Evolutionary conservation across 1,284 basidiomycete species (phyloP).

Genomic region (Cutaneotrichosporon sp.): DNA sequence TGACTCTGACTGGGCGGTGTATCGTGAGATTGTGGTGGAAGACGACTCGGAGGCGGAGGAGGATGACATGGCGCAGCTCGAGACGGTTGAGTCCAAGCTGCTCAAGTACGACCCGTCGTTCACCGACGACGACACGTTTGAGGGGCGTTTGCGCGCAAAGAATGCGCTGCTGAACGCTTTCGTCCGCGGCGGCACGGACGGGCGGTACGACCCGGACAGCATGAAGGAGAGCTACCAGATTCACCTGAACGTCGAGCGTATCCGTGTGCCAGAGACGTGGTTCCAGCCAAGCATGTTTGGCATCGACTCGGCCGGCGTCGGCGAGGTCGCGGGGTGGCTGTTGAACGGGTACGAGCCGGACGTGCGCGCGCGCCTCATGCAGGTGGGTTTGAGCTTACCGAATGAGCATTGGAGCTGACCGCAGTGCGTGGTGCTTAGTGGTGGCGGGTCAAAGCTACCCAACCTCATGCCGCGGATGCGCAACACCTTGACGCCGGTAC

Average conservation of each 20-base stretch:
- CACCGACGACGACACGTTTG: constrained; percentile 73
- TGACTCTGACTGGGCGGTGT: constrained; percentile 96
- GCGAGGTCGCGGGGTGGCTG: constrained; percentile 81
- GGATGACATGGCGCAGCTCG: constrained; percentile 72
- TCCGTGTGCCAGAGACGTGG: constrained; percentile 87
- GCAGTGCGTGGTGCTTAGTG: constrained; percentile 88
- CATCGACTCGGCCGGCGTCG: constrained; percentile 87
- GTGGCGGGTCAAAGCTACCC: constrained; percentile 69
- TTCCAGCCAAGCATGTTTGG: constrained; percentile 93
- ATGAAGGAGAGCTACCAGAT: constrained; percentile 65
- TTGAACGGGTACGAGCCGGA: constrained; percentile 69
- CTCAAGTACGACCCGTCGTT: constrained; percentile 79
- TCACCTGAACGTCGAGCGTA: constrained; percentile 89
- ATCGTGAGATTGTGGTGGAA: constrained; percentile 84
- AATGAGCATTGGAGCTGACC: neutral
- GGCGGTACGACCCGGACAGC: constrained; percentile 54
- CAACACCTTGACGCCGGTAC: constrained; percentile 65
- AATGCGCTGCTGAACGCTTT: constrained; percentile 83
- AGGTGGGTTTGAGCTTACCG: no score
- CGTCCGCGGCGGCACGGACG: constrained; percentile 56
- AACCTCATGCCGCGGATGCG: constrained; percentile 66
- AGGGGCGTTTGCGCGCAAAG: constrained; percentile 65
- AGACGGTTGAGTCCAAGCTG: constrained; percentile 72
- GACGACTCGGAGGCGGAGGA: constrained; percentile 94
- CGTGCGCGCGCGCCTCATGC: constrained; percentile 60